Evolutionary conservation across 1,284 basidiomycete genomes (phyloP).

Genomic region (Anthracocystis setariae): DNA sequence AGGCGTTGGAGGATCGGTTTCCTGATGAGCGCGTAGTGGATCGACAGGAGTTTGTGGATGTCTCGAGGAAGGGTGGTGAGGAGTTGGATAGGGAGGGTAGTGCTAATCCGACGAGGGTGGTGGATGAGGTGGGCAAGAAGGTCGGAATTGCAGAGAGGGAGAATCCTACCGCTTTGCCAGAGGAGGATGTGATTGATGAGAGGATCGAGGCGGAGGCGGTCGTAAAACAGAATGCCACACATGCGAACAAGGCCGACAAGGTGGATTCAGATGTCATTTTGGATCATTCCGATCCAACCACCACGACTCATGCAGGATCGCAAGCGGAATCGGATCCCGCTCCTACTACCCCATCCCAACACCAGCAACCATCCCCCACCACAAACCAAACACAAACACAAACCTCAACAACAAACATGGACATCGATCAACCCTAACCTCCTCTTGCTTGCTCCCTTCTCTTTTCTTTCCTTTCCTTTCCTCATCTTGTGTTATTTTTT

Average conservation of each 20-base stretch:
- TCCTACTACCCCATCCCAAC: too few relatives aligned
- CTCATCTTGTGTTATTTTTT: background rate
- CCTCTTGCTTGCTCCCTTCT: background rate
- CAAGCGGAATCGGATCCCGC: too few relatives aligned
- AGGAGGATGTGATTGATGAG: conserved; percentile 29
- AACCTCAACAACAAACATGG: conserved; percentile 3
- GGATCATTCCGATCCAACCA: background rate
- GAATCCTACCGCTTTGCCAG: conserved; percentile 9
- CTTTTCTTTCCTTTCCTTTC: background rate
- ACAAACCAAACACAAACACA: background rate
- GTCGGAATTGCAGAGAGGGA: conserved; percentile 10
- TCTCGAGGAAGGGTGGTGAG: conserved; percentile 44
- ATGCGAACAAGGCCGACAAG: too few relatives aligned
- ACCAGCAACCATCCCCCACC: background rate
- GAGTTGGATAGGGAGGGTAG: conserved; percentile 42
- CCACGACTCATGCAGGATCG: too few relatives aligned
- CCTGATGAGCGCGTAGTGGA: conserved; percentile 39
- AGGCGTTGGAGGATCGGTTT: conserved; percentile 27
- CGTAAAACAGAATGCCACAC: conserved; percentile 14
- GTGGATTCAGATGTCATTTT: too few relatives aligned
- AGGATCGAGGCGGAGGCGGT: conserved; percentile 15
- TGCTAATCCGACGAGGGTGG: conserved; percentile 17
- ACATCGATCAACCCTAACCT: conserved; percentile 5
- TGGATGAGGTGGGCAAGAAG: conserved; percentile 8
- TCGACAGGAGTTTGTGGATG: conserved; percentile 34